Percentiles rank a stretch among this genome's conserved stretches.
These are phyloP conservation scores for Sugiyamaella mastotermitis DNA, from an alignment of 805 yeast species.

Conservation along the genomic window DNA sequence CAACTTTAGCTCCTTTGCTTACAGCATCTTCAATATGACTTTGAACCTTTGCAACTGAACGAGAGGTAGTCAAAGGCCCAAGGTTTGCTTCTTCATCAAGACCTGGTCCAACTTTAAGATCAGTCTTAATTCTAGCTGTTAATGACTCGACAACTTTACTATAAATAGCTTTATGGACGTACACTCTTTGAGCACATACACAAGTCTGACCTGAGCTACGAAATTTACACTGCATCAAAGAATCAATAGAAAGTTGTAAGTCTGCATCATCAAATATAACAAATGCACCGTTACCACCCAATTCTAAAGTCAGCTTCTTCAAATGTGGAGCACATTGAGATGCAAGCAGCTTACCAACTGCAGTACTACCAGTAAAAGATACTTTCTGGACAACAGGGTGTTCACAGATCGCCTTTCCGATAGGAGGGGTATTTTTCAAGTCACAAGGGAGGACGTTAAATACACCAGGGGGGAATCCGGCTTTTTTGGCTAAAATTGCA, in stretches of 20 bases:
- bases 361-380: conserved; percentile 76
- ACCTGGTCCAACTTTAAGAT: conserved; percentile 57
- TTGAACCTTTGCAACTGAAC: conserved; percentile 56
- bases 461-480: conserved; percentile 69
- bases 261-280: conserved; percentile 71
- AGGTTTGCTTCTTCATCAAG: conserved; percentile 54
- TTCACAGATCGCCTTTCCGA: conserved; percentile 55
- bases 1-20: conserved; percentile 55
- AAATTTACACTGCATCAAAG: conserved; percentile 60
- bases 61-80: conserved; percentile 67
- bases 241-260: conserved; percentile 59
- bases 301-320: conserved; percentile 66
- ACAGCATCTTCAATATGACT: conserved; percentile 62
- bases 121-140: conserved; percentile 34
- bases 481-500: conserved; percentile 52
- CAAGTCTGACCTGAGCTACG: conserved; percentile 80
- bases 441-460: conserved; percentile 52
- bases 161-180: conserved; percentile 57
- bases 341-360: conserved; percentile 64
- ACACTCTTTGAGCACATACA: conserved; percentile 70
- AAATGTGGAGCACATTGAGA: conserved; percentile 51
- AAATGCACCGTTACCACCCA: conserved; percentile 80
- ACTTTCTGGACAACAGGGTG: conserved; percentile 54
- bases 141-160: conserved; percentile 52
- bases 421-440: conserved; percentile 26